Percentiles rank a stretch among this genome's conserved stretches.
Evolutionary conservation across 768 basidiomycete species (phyloP).

Genomic region (Fomitopsis serialis): DNA sequence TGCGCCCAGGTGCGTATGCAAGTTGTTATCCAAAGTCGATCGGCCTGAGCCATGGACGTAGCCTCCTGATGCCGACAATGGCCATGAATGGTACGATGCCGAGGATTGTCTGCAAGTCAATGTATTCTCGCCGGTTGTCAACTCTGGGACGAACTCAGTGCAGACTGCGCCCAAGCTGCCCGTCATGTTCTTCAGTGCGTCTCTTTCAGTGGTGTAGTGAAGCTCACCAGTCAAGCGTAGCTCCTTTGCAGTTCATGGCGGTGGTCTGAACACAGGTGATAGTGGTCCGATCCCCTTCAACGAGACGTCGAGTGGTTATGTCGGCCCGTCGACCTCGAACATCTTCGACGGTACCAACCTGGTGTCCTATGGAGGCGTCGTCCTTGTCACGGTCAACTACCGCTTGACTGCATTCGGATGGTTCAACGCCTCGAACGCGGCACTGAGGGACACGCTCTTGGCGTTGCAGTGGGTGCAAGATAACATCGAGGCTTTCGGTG

Average conservation of each 20-base stretch:
- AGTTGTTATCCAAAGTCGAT: not conserved
- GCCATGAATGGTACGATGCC: not conserved
- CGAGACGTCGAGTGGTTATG: conserved; percentile 6
- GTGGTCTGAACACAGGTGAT: conserved; percentile 6
- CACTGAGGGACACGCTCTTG: conserved; percentile 4
- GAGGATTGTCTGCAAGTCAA: conserved; percentile 7
- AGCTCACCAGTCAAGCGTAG: not conserved
- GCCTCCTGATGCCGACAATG: conserved; percentile 8
- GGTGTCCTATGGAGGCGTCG: conserved; percentile 8
- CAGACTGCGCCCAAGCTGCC: conserved; percentile 4
- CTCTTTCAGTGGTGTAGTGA: not conserved
- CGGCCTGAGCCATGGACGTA: not conserved
- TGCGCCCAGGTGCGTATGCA: conserved; percentile 4
- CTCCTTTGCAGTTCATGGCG: conserved; percentile 3
- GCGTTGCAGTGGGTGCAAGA: conserved; percentile 8
- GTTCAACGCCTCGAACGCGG: conserved; percentile 9
- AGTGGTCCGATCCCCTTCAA: conserved; percentile 7
- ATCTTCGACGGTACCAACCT: conserved; percentile 8
- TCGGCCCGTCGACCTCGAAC: conserved; percentile 5
- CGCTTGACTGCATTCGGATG: conserved; percentile 6
- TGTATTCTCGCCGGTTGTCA: conserved; percentile 5
- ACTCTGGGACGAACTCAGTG: not conserved
- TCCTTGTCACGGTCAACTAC: conserved; percentile 8
- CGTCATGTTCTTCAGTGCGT: conserved; percentile 9
- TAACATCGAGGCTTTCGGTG: conserved; percentile 8